phyloP scores from a whole-genome alignment of 495 filamentous ascomycete species.

The Astrothelium macrocarpum region DNA sequence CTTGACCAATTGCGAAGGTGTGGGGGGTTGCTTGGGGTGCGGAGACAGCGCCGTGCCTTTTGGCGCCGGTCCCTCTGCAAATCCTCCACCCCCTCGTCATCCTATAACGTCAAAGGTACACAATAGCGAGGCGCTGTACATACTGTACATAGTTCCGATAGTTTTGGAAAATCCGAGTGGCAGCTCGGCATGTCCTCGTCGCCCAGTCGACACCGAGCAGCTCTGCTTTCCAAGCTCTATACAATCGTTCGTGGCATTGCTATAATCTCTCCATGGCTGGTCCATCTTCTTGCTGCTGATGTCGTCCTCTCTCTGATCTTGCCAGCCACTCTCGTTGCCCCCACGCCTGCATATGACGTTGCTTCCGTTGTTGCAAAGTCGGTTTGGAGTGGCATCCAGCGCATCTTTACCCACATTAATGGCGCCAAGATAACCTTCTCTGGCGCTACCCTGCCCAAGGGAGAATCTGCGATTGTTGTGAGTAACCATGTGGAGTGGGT shows the following conservation, averaged over 20 bases:
- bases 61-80: no score
- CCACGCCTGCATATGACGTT: slow-evolving; percentile 37
- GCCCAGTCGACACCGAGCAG: background rate
- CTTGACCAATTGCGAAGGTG: no score
- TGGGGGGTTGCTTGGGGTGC: no score
- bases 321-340: slow-evolving; percentile 37
- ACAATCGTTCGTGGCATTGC: slow-evolving; percentile 25
- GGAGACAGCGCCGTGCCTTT: no score
- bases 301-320: slow-evolving; percentile 44
- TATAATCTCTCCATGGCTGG: slow-evolving; percentile 36
- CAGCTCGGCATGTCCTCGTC: slow-evolving; percentile 5
- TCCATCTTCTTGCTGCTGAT: slow-evolving; percentile 41
- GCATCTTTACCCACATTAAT: slow-evolving; percentile 42
- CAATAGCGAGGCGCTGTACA: background rate
- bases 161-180: background rate
- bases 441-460: slow-evolving; percentile 32
- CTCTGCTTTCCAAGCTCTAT: slow-evolving; percentile 4
- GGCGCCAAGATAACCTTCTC: slow-evolving; percentile 42
- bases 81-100: no score
- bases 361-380: slow-evolving; percentile 42
- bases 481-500: slow-evolving; percentile 50
- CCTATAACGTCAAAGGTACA: no score
- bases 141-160: background rate
- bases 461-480: slow-evolving; percentile 47
- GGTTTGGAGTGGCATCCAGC: slow-evolving; percentile 45